phyloP scores from a whole-genome alignment of 495 filamentous ascomycete species.

The Paragyromitra xinjiangensis region DNA sequence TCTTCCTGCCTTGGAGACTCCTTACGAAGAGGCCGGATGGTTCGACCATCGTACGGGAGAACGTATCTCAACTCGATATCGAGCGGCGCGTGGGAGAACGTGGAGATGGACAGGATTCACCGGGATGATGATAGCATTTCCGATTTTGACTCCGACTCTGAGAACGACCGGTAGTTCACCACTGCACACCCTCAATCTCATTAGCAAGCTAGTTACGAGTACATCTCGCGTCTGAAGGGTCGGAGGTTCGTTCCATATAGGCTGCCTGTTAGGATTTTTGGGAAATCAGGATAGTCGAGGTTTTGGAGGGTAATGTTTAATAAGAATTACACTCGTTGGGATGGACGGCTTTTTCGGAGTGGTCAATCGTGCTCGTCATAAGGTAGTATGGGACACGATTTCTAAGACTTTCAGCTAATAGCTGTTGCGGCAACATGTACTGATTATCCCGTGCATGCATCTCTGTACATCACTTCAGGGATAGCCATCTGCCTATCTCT shows the following conservation, averaged over 20 bases:
- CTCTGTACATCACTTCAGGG: too few relatives aligned
- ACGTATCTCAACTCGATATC: slow-evolving; percentile 51
- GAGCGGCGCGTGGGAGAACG: slow-evolving; percentile 45
- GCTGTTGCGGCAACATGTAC: too few relatives aligned
- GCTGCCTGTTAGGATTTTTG: too few relatives aligned
- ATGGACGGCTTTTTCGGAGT: too few relatives aligned
- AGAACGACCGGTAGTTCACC: background rate
- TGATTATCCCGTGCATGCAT: too few relatives aligned
- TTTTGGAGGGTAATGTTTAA: too few relatives aligned
- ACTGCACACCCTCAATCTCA: background rate
- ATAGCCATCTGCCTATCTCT: too few relatives aligned
- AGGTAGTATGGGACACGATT: too few relatives aligned
- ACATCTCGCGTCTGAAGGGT: background rate
- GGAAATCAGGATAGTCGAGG: too few relatives aligned
- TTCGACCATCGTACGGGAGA: slow-evolving; percentile 44
- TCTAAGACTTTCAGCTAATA: too few relatives aligned
- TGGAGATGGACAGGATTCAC: slow-evolving; percentile 42
- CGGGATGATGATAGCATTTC: slow-evolving; percentile 33
- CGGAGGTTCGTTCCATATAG: background rate
- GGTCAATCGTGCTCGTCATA: too few relatives aligned
- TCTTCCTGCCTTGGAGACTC: slow-evolving; percentile 50
- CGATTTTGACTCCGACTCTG: slow-evolving; percentile 31
- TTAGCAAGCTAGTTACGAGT: background rate
- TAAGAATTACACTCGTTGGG: too few relatives aligned
- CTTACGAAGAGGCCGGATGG: slow-evolving; percentile 28